Base-by-base conservation (phyloP, 2,329 filamentous ascomycete species). In the Colletotrichum liriopes region DNA sequence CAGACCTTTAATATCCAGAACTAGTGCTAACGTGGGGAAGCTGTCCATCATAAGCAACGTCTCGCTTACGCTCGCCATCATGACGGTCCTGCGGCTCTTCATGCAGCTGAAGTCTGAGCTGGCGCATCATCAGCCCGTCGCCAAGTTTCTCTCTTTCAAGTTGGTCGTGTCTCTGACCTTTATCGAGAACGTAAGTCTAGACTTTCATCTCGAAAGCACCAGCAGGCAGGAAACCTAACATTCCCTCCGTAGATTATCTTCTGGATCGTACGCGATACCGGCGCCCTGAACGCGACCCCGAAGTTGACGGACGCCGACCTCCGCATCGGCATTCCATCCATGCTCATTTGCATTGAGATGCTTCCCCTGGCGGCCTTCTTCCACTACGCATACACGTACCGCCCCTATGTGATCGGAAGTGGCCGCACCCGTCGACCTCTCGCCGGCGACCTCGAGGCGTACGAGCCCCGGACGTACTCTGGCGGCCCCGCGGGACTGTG, bases 121-220 rank as follows among this genome's bases (percentile, higher is more conserved):
- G 7, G 67, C 61, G 12, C 72, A 71, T 16, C 77, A 78, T 45
- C 62, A 75, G 45, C 76, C 77, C 0, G 58, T 79, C 39, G 56
- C 71, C 29, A 79, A 79, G 69, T 72, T 80, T 14, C 66, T 77
- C 39, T 73, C 75, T 1, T 80, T 80, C 65, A 72, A 72, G 72
- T 70, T 79, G 6, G 73, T 80, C n/a, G 77, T 81, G 20, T 61
- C 67, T 23, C 62, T 76, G 18, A 71, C 74, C 7, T 76, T 76
- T 18, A 45, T 76, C 6, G 71, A 76, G 32, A 72, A 35, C 9
- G 67, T 60, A 65, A 76, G 49, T 59, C 61, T 7, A 2, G 2
- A 23, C 2, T 2, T 3, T 2, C 29, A 23, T 14, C 41, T 43
- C 7, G 4, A 11, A 5, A 47, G 1, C 2, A 8, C 3, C 26